Base-by-base conservation (phyloP, 176 grass and related monocot species). In the Phoenix dactylifera region DNA sequence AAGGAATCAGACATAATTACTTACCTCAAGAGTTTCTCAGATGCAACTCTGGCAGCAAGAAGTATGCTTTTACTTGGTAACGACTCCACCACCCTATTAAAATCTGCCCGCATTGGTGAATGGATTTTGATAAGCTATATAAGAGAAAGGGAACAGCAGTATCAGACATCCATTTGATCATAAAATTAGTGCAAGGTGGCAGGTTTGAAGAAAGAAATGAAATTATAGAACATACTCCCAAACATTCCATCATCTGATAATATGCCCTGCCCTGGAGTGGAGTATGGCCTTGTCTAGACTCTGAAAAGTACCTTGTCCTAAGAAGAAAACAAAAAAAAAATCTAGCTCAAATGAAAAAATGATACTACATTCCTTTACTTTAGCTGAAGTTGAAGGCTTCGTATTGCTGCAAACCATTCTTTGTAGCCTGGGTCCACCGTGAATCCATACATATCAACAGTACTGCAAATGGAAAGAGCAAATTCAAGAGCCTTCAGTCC, bases 231-330 rank as follows among this genome's bases (percentile, higher is more conserved):
- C 74, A 79, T 62, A 97, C 92, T 67, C 92, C 87, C 70, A 97
- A 83, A 68, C 92, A 97, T 85, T 97, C 92, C 92, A 97, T 97
- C 92, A 97, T 97, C 66, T 91, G 92, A 78, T 85, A 97, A 76
- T 97, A 97, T 70, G 92, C 81, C 83, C 92, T 89, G 19, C 92
- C 92, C 44, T 87, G 87, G 28, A 97, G 77, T 24, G 87, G 92
- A 62, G 92, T 97, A 63, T 97, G 92, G 10, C 87, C 92, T 72
- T 87, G 80, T 63, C 92, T 91, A 57, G 87, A 82, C 75, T 91
- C 80, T 63, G 86, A 90, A 78, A 97, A 97, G 73, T 97, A 97
- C 70, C 92, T 97, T 20, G 87, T 91, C 92, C 92, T 97, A 67
- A 71, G 84, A 58, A 79, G 16, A 74, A 55, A 22, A 79, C 44